A percentile compares a stretch with the other conserved stretches of the same genome.
Evolutionary conservation across 495 filamentous ascomycete species (phyloP).

Genomic region (Wilcoxina mikolae): DNA sequence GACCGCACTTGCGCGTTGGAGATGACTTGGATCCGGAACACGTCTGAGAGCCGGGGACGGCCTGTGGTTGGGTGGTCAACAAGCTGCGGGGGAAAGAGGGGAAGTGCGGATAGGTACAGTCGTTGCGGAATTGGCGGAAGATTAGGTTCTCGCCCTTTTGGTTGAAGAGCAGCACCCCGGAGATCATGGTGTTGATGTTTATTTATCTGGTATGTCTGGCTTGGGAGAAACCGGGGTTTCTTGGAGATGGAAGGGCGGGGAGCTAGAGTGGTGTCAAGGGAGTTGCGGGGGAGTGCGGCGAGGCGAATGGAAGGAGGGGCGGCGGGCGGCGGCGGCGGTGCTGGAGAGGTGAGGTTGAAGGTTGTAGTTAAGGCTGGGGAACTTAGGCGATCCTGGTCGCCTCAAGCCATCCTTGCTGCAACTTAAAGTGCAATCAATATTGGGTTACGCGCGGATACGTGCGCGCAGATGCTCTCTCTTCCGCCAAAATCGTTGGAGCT

Average conservation of each 20-base stretch:
- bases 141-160: slow-evolving; percentile 99
- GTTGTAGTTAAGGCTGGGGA: too few relatives aligned
- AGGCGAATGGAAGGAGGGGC: background rate
- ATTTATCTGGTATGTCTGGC: too few relatives aligned
- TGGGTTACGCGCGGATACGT: too few relatives aligned
- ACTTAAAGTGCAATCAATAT: too few relatives aligned
- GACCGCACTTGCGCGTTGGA: slow-evolving; percentile 96
- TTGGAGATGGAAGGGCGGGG: background rate
- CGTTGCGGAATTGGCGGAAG: slow-evolving; percentile 93
- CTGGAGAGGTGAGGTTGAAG: too few relatives aligned
- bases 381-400: too few relatives aligned
- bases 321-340: too few relatives aligned
- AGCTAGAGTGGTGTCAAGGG: too few relatives aligned
- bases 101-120: slow-evolving; percentile 39
- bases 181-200: slow-evolving; percentile 56
- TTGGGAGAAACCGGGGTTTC: background rate
- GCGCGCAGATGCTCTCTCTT: too few relatives aligned
- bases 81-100: background rate
- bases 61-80: slow-evolving; percentile 3
- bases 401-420: too few relatives aligned
- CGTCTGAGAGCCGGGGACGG: slow-evolving; percentile 87
- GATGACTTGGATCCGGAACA: slow-evolving; percentile 99
- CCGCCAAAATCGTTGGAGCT: too few relatives aligned
- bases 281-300: background rate
- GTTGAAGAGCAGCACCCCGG: slow-evolving; percentile 94